phyloP scores from a whole-genome alignment of 306 rosid species.

The Calophaca sinica region DNA sequence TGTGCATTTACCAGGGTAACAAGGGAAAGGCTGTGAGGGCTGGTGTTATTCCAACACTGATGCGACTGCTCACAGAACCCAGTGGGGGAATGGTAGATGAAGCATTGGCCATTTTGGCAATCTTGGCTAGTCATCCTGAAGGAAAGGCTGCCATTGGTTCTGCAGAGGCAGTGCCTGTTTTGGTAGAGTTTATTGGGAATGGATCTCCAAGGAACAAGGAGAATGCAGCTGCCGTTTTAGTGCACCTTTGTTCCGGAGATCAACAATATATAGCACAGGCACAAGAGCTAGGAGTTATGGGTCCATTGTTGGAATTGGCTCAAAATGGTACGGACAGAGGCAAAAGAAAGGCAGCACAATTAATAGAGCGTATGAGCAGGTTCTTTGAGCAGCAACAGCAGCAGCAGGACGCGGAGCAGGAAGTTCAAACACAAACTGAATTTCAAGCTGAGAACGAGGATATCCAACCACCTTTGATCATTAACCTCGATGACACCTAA shows the following conservation, averaged over 20 bases:
- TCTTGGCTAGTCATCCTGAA: slow-evolving; percentile 88
- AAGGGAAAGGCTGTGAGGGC: slow-evolving; percentile 97
- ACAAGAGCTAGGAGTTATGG: slow-evolving; percentile 72
- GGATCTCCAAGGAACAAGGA: slow-evolving; percentile 98
- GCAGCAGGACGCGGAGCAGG: slow-evolving; percentile 45
- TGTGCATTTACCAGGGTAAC: slow-evolving; percentile 97
- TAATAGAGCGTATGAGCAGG: slow-evolving; percentile 84
- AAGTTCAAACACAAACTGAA: slow-evolving; percentile 58
- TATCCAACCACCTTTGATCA: slow-evolving; percentile 50
- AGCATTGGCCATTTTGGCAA: slow-evolving; percentile 95
- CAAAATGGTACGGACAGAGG: slow-evolving; percentile 94
- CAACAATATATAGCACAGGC: slow-evolving; percentile 78
- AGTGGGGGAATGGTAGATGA: slow-evolving; percentile 97
- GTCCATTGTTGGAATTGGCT: slow-evolving; percentile 72
- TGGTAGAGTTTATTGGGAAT: slow-evolving; percentile 80
- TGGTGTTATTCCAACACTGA: slow-evolving; percentile 88
- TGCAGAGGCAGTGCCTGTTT: slow-evolving; percentile 83
- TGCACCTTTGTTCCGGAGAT: slow-evolving; percentile 88
- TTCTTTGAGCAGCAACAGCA: slow-evolving; percentile 66
- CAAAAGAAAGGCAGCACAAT: slow-evolving; percentile 89
- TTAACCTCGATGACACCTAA: slow-evolving; percentile 57
- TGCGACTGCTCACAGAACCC: slow-evolving; percentile 84
- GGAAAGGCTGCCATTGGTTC: slow-evolving; percentile 87
- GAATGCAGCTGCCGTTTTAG: slow-evolving; percentile 93
- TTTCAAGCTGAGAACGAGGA: slow-evolving; percentile 59